phyloP scores from a whole-genome alignment of 768 basidiomycete genomes.

The Postia placenta region DNA sequence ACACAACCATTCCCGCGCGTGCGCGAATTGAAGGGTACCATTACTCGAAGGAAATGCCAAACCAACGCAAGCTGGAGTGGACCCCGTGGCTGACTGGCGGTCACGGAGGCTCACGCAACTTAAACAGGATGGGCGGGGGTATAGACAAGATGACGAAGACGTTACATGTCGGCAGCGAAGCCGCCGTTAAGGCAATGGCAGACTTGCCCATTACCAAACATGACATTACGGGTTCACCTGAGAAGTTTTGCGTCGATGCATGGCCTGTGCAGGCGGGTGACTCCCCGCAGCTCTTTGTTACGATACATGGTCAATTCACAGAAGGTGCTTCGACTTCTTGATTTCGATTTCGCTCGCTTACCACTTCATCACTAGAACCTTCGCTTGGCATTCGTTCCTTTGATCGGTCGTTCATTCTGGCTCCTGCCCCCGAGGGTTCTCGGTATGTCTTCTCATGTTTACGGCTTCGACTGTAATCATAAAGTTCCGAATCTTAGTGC shows the following conservation, averaged over 20 bases:
- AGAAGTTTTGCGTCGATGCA: constrained; percentile 84
- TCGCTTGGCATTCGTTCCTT: constrained; percentile 84
- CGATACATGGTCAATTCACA: constrained; percentile 84
- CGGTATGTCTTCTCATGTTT: constrained; percentile 46
- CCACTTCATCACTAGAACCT: constrained; percentile 39
- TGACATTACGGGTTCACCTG: constrained; percentile 69
- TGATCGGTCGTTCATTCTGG: constrained; percentile 86
- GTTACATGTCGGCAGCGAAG: constrained; percentile 67
- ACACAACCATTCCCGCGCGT: constrained; percentile 75
- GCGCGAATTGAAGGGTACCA: constrained; percentile 71
- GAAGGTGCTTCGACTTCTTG: constrained; percentile 50
- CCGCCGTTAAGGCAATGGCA: constrained; percentile 51
- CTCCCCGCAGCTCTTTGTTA: constrained; percentile 50
- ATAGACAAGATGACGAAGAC: constrained; percentile 58
- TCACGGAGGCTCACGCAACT: constrained; percentile 68
- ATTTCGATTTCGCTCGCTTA: background rate
- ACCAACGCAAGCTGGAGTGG: constrained; percentile 84
- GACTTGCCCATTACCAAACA: constrained; percentile 76
- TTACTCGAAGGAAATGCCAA: constrained; percentile 57
- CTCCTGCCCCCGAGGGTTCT: constrained; percentile 75
- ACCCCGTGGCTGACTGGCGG: constrained; percentile 51
- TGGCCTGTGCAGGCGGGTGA: constrained; percentile 69
- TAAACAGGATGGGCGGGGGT: constrained; percentile 52
- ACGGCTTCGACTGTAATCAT: constrained; percentile 1
- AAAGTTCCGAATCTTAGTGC: constrained; percentile 43